These are phyloP conservation scores for Mikania micrantha DNA, from an alignment of 129 eudicot genomes.

Conservation along the genomic window DNA sequence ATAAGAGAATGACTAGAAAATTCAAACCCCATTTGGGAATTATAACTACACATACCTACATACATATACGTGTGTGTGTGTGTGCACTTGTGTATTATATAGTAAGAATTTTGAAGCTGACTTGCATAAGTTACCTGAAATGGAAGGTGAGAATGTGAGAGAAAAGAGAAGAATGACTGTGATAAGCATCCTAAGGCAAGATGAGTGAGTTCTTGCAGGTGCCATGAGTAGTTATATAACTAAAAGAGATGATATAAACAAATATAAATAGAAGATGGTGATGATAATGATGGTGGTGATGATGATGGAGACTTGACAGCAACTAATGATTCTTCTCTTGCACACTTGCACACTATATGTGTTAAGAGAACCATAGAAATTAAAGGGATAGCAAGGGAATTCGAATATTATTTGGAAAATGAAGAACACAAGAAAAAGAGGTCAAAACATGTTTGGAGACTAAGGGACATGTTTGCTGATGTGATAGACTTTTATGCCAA, in stretches of 20 bases:
- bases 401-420: slow-evolving; percentile 23
- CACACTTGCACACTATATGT: slow-evolving; percentile 14
- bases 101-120: neutral
- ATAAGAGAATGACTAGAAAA: neutral
- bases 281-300: slow-evolving; percentile 17
- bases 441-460: slow-evolving; percentile 29
- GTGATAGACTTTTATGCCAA: slow-evolving; percentile 28
- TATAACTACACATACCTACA: neutral
- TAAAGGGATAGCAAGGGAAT: neutral
- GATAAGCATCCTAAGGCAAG: slow-evolving; percentile 27
- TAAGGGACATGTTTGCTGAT: slow-evolving; percentile 40
- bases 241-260: slow-evolving; percentile 11
- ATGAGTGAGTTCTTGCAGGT: slow-evolving; percentile 35
- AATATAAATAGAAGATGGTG: slow-evolving; percentile 21
- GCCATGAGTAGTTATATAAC: slow-evolving; percentile 32
- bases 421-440: slow-evolving; percentile 20
- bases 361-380: slow-evolving; percentile 2
- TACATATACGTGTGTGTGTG: neutral
- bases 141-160: slow-evolving; percentile 30
- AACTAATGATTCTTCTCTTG: slow-evolving; percentile 21
- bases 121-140: slow-evolving; percentile 41
- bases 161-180: slow-evolving; percentile 29
- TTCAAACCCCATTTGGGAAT: neutral
- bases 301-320: slow-evolving; percentile 19
- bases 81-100: too few species aligned